These are phyloP conservation scores for Orbilia javanica DNA, from an alignment of 2,329 filamentous ascomycete genomes.

Conservation along the genomic window DNA sequence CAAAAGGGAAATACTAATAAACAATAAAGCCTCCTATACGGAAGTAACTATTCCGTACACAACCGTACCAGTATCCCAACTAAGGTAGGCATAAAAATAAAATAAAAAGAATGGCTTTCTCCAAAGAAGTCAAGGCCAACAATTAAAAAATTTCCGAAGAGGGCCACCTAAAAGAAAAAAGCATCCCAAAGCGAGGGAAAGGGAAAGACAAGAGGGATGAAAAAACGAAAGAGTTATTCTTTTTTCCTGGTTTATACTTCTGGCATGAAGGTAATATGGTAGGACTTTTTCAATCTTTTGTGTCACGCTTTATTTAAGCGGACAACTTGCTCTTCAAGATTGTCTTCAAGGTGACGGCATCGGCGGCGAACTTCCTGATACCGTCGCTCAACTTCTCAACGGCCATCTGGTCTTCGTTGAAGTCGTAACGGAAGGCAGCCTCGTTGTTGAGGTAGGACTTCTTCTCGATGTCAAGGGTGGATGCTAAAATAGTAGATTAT, in stretches of 20 bases:
- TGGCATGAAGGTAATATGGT: neutral
- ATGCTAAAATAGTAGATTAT: constrained; percentile 65
- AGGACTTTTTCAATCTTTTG: neutral
- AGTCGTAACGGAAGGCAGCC: constrained; percentile 93
- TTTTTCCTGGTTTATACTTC: neutral
- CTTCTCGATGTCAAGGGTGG: constrained; percentile 82
- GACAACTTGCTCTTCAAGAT: constrained; percentile 89
- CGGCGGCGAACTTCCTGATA: constrained; percentile 99
- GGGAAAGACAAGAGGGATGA: too few species aligned
- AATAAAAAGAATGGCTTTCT: neutral
- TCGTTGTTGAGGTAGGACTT: constrained; percentile 92
- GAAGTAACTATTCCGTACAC: neutral
- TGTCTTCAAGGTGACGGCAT: constrained; percentile 91
- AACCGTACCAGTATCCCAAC: neutral
- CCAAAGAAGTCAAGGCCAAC: constrained; percentile 1
- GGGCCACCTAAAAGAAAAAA: neutral
- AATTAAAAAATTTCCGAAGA: neutral
- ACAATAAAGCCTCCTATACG: too few species aligned
- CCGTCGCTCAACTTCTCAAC: constrained; percentile 99
- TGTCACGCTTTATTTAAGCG: constrained; percentile 44
- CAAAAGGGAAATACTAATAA: neutral
- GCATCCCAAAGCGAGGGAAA: neutral
- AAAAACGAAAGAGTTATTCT: neutral
- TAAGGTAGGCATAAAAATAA: neutral
- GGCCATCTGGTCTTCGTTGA: constrained; percentile 99